Percentiles rank a stretch among this genome's conserved stretches.
These are phyloP conservation scores for Onygenales sp. DNA, from an alignment of 2,329 filamentous ascomycete genomes.

Conservation along the genomic window DNA sequence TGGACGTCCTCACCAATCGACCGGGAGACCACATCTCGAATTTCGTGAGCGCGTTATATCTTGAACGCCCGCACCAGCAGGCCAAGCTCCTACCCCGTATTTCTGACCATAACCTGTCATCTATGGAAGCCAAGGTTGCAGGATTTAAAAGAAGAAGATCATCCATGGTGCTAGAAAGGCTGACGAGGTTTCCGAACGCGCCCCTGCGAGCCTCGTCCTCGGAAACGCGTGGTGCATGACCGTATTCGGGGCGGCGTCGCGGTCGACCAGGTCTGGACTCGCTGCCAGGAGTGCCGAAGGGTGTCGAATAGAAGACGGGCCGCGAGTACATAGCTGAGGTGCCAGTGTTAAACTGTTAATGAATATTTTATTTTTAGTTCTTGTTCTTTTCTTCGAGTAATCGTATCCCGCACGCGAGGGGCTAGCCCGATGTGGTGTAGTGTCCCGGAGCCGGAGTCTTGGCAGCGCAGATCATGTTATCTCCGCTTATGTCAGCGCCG, in stretches of 20 bases:
- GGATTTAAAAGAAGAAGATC: background rate
- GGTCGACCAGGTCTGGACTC: background rate
- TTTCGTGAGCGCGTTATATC: background rate
- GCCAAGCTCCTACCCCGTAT: constrained; percentile 1
- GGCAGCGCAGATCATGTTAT: background rate
- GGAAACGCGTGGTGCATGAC: background rate
- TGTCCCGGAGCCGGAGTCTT: background rate
- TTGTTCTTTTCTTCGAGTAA: background rate
- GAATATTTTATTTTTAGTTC: too few species aligned
- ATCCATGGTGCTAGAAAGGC: background rate
- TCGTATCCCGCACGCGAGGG: background rate
- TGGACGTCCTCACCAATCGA: background rate
- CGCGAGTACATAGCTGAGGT: too few species aligned
- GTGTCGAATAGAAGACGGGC: background rate
- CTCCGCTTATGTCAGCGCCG: background rate
- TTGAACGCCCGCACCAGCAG: background rate
- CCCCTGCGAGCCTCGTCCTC: background rate
- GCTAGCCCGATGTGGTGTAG: background rate
- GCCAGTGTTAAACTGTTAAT: too few species aligned
- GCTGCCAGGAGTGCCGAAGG: too few species aligned
- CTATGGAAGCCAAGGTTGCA: constrained; percentile 1
- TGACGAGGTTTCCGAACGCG: background rate
- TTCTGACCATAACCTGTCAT: background rate
- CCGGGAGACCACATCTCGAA: background rate
- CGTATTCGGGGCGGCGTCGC: background rate